phyloP scores from a whole-genome alignment of 176 grass and related monocot genomes.

The Oryza meridionalis region DNA sequence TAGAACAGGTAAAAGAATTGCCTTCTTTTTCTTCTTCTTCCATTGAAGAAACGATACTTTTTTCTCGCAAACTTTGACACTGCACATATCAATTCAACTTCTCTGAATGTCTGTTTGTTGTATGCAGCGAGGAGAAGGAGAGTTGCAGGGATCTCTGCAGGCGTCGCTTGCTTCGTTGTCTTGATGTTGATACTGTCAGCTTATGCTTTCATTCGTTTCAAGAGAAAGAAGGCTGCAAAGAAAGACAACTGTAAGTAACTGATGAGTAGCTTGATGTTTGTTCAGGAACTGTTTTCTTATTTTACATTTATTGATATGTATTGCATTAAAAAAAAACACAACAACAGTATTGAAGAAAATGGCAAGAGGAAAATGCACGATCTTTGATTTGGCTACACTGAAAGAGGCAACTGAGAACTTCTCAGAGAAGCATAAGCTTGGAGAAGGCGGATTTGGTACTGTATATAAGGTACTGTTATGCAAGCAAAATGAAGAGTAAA shows the following conservation, averaged over 20 bases:
- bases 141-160: constrained; percentile 36
- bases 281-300: neutral
- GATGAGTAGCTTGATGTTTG: neutral
- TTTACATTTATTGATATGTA: neutral
- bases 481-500: too few relatives aligned
- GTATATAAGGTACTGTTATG: constrained; percentile 52
- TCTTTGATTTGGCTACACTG: constrained; percentile 46
- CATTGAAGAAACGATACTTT: neutral
- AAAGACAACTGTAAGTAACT: constrained; percentile 25
- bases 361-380: constrained; percentile 45
- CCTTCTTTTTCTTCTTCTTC: neutral
- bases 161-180: constrained; percentile 18
- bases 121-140: constrained; percentile 39
- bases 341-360: constrained; percentile 40
- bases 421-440: constrained; percentile 48
- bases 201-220: constrained; percentile 32
- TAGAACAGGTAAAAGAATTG: neutral
- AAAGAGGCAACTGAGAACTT: constrained; percentile 54
- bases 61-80: neutral
- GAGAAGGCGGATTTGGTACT: constrained; percentile 52
- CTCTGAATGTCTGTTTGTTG: neutral
- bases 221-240: constrained; percentile 30
- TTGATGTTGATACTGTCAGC: constrained; percentile 33
- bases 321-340: neutral
- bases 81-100: neutral